Conservation (phyloP, 2,329 filamentous ascomycete species). For the Colletotrichum sp. region DNA sequence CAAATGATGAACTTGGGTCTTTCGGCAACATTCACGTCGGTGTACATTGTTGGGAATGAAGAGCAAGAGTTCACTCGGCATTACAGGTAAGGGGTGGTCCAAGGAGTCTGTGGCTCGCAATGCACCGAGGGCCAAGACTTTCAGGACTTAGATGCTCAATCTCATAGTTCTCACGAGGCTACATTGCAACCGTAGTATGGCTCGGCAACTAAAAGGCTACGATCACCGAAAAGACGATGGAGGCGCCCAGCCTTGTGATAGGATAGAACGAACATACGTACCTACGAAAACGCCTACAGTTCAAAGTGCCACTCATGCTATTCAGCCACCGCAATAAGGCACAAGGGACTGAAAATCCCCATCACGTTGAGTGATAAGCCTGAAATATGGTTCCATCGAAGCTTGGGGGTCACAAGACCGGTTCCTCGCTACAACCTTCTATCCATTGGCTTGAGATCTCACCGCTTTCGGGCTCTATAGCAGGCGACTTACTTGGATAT, state of each 20-base stretch:
- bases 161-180: not conserved
- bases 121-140: not conserved
- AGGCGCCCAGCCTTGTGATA: not conserved
- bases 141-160: not conserved
- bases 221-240: not conserved
- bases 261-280: not conserved
- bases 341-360: not conserved
- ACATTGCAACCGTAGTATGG: accelerated
- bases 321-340: not conserved
- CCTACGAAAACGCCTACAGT: accelerated
- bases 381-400: not conserved
- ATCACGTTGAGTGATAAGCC: accelerated
- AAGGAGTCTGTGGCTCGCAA: not conserved
- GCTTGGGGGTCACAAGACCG: not conserved
- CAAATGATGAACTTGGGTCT: not conserved
- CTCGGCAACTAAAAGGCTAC: not conserved
- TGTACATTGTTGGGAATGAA: accelerated
- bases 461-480: not conserved
- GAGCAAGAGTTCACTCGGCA: not conserved
- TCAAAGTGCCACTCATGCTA: not conserved
- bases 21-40: not conserved
- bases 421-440: not conserved
- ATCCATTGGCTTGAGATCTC: not conserved
- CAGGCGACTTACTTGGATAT: not conserved
- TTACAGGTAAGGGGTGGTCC: not conserved